Base-by-base conservation (phyloP, 805 yeast species). In the Candida tammaniensis region DNA sequence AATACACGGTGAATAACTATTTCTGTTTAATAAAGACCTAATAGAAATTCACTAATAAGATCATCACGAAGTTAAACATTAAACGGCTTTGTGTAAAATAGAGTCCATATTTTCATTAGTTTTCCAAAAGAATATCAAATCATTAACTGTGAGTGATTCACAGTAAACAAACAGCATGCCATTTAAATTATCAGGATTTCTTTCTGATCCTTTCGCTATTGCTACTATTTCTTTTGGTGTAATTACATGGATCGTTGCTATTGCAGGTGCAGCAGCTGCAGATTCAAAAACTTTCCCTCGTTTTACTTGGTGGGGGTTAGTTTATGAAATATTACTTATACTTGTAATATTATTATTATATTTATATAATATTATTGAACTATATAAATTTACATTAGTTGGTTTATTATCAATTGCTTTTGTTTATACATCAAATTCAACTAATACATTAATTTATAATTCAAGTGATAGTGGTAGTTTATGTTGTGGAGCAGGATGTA, bases 271-370 rank as follows among this genome's bases (percentile, higher is more conserved):
- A 11, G 78, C 85, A 13, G 57, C 70, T 8, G 47, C 61, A 20
- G 35, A 37, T 18, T 52, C 50, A 18, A 24, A 31, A 11, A 45
- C 59, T 5, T 86, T 82, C 53, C 96, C 97, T 1, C 76, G 78
- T 44, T 84, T 91, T 59, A 77, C 93, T 4, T 91, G 98, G 98
- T 93, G 98, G 98, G 95, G 95, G 1, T 58, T 93, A 5, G 89
- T 84, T 2, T 93, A 78, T 53, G 80, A 91, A 59, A 64, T 88
- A 14, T 42, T 86, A 19, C 46, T 86, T 26, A 70, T 84, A 14
- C 47, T 77, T 4, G 55, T 68, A 14, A 69, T 75, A 40, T 70
- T 72, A 26, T 48, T 68, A 36, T 65, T 78, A 43, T 86, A 74
- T 59, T 71, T 57, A 52, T 78, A 55, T 49, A 81, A 83, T 58